phyloP scores from a whole-genome alignment of 2,329 filamentous ascomycete species.

The Coniochaeta hoffmannii region DNA sequence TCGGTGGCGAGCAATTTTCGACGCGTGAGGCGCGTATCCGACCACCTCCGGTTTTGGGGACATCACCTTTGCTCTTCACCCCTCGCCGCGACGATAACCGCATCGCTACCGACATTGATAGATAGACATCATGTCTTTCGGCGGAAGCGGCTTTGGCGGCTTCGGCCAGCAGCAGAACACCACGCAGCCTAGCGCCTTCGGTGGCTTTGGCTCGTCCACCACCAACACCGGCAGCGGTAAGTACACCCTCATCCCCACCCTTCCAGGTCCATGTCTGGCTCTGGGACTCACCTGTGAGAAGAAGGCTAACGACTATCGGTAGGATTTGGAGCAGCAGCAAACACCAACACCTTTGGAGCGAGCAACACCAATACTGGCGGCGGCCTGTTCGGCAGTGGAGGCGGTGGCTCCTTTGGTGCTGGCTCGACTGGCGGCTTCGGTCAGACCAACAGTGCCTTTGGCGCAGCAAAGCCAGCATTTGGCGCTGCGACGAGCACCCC shows the following conservation, averaged over 20 bases:
- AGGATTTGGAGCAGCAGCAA: slow-evolving; percentile 1
- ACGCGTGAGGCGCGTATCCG: slow-evolving; percentile 3
- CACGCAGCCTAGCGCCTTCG: slow-evolving; percentile 41
- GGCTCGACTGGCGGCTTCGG: slow-evolving; percentile 15
- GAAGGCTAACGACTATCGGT: slow-evolving; percentile 18
- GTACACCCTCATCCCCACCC: not conserved
- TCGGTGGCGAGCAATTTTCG: not conserved
- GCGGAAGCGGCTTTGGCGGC: slow-evolving; percentile 44
- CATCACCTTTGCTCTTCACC: not conserved
- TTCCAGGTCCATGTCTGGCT: too few relatives aligned
- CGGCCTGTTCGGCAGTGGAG: slow-evolving; percentile 36
- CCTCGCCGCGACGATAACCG: not conserved
- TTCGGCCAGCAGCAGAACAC: slow-evolving; percentile 51
- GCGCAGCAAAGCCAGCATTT: slow-evolving; percentile 41
- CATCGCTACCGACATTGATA: not conserved
- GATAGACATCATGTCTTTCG: slow-evolving; percentile 45
- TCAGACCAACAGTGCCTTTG: slow-evolving; percentile 15
- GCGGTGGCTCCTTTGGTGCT: slow-evolving; percentile 15
- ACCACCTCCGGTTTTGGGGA: slow-evolving; percentile 3
- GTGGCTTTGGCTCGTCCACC: slow-evolving; percentile 44
- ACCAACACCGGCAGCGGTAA: slow-evolving; percentile 22
- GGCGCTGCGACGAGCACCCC: slow-evolving; percentile 34
- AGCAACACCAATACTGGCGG: slow-evolving; percentile 27
- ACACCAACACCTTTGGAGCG: slow-evolving; percentile 26
- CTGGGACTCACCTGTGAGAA: slow-evolving; percentile 9